Conservation (phyloP, 75 land plant genomes). For the Chamaecyparis obtusa region DNA sequence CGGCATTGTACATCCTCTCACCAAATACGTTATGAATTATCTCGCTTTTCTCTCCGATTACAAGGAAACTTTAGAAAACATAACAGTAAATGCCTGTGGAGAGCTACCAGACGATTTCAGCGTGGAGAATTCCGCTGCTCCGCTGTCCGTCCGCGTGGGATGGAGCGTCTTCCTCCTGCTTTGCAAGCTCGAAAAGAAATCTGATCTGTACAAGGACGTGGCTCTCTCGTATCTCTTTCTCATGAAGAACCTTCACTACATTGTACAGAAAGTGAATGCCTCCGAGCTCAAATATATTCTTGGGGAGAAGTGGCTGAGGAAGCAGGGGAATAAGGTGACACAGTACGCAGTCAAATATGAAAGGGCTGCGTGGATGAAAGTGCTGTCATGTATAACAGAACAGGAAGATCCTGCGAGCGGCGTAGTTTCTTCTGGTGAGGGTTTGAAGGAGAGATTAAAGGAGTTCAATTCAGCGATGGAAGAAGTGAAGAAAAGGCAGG, state of each 20-base stretch:
- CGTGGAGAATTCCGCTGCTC: constrained; percentile 32
- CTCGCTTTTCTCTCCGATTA: constrained; percentile 53
- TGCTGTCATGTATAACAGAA: constrained; percentile 52
- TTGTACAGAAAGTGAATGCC: constrained; percentile 39
- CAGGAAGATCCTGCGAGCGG: constrained; percentile 66
- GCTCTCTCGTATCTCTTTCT: constrained; percentile 57
- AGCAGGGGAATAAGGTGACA: constrained; percentile 43
- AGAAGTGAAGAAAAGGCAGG: constrained; percentile 51
- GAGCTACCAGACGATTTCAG: constrained; percentile 10
- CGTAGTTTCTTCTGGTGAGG: constrained; percentile 61
- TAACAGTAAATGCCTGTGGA: constrained; percentile 31
- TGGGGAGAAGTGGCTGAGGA: constrained; percentile 63
- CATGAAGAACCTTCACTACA: constrained; percentile 66
- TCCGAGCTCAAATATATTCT: constrained; percentile 40
- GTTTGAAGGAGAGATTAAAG: constrained; percentile 74
- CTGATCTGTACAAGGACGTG: constrained; percentile 50
- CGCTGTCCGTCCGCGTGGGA: constrained; percentile 43
- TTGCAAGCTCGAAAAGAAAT: constrained; percentile 58
- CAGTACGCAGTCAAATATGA: constrained; percentile 55
- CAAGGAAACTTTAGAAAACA: constrained; percentile 26
- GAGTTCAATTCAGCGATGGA: constrained; percentile 69
- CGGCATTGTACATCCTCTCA: constrained; percentile 21
- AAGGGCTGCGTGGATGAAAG: constrained; percentile 55
- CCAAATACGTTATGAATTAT: constrained; percentile 35
- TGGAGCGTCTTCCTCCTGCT: constrained; percentile 56